Base-by-base conservation (phyloP, 225 moss, liverwort and hornwort genomes). In the Marchantia paleacea region DNA sequence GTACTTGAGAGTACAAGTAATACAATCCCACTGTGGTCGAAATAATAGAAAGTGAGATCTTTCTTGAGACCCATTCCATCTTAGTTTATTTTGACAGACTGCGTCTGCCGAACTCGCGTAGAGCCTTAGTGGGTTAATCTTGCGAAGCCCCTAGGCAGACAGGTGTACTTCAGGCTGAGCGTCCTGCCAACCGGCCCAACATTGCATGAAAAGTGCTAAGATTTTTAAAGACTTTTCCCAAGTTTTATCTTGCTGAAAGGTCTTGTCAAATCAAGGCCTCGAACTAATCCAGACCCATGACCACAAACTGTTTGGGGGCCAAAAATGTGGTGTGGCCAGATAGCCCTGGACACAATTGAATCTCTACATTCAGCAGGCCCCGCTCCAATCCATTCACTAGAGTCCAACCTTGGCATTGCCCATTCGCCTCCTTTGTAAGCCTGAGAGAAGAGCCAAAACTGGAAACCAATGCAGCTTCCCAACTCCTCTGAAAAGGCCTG, bases 301-400 rank as follows among this genome's bases (percentile, higher is more conserved):
- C 57, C 13, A 57, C 57, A 13, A 13, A 7, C n/a, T 65, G 65
- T 65, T 65, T 65, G 65, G 65, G n/a, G 65, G 65, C 65, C 65
- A 65, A 65, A 65, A 65, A 24, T 65, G n/a, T 65, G 65, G n/a
- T 65, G 65, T 65, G 65, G 65, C 65, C 65, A 65, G 65, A 25
- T 65, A 65, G 65, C 65, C 65, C 65, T 65, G 65, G 26, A 25
- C 65, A 28, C 20, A 65, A 28, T 10, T 65, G 39, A 65, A 65
- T 24, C 65, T 65, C 65, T 5, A 57, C 26, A 65, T 65, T 65
- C 65, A 65, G 65, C 65, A 65, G 22, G 12, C 5, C n/a, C 65
- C 24, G 39, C 65, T 28, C 7, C 10, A 28, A 65, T 12, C 65
- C 24, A 9, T 65, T 28, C 65, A 65, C 8, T 65, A 9, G n/a